Base-by-base conservation (phyloP, 192 early-diverging fungal genomes). In the Pilobolus umbonatus region DNA sequence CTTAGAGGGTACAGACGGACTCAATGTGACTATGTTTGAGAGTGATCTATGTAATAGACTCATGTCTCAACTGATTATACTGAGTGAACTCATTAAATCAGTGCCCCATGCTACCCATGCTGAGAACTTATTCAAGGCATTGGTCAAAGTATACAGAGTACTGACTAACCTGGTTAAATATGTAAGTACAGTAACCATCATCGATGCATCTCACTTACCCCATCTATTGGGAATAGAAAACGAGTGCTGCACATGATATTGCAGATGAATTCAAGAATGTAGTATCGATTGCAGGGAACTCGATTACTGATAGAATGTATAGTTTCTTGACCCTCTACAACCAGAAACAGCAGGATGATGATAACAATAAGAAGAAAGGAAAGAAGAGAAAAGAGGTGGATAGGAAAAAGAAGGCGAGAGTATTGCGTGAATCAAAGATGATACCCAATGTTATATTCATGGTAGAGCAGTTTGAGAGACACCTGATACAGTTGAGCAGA, bases 391-490 rank as follows among this genome's bases (percentile, higher is more conserved):
- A 63, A 25, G 54, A 55, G 31, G 29, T 50, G 15, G 15, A 32
- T 19, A 30, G n/a, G 55, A 74, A 64, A 69, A 68, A 65, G 62
- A 75, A 80, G 67, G 72, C 79, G 14, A 79, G 82, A 54, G 78
- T 90, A 9, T 40, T 80, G 49, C 77, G 87, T 6, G 88, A 90
- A 64, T 86, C 88, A 25, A 80, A 84, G 48, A 62, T 89, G 25
- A 84, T 93, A 5, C 89, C 91, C 0, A 70, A 65, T 14, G 53
- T 91, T 47, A 83, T 93, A 25, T 93, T 79, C 58, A 71, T 77
- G 34, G 82, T 88, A 11, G 91, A 93, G 67, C 78, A 87, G 57
- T 87, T 85, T 46, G 91, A 93, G 52, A 80, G 84, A 28, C 80
- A 82, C 56, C 73, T 90, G 21, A 84, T 88, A 38, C 75, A 83